Evolutionary conservation across 768 basidiomycete genomes (phyloP).

Genomic region (Pholiota conissans): DNA sequence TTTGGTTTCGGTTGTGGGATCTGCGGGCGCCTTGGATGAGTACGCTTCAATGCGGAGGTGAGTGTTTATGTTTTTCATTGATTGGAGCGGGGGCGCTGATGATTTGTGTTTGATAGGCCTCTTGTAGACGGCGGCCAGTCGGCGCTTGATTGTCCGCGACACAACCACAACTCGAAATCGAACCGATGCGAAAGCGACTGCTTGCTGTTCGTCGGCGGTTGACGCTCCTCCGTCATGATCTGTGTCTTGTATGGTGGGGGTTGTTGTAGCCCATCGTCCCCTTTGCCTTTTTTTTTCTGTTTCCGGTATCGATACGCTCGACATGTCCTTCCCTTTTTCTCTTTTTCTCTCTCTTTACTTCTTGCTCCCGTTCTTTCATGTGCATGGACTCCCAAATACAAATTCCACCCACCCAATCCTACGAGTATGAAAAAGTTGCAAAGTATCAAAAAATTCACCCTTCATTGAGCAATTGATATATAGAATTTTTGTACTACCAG

Average conservation of each 20-base stretch:
- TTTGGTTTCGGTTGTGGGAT: too few species aligned
- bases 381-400: too few species aligned
- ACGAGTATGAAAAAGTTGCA: background rate
- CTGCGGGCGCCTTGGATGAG: background rate
- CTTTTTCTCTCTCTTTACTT: background rate
- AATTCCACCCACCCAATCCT: too few species aligned
- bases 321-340: background rate
- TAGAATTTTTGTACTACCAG: slow-evolving; percentile 2
- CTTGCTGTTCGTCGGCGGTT: background rate
- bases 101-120: background rate
- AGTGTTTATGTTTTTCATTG: background rate
- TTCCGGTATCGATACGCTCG: background rate
- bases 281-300: background rate
- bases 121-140: too few species aligned
- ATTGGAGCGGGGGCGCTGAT: background rate
- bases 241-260: background rate
- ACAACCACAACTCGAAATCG: too few species aligned
- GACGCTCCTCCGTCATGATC: too few species aligned
- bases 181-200: background rate
- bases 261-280: background rate
- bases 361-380: background rate
- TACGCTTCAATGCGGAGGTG: background rate
- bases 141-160: too few species aligned
- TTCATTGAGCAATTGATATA: too few species aligned
- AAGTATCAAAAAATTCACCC: background rate